phyloP scores from a whole-genome alignment of 768 basidiomycete species.

The Scleroderma bovista region DNA sequence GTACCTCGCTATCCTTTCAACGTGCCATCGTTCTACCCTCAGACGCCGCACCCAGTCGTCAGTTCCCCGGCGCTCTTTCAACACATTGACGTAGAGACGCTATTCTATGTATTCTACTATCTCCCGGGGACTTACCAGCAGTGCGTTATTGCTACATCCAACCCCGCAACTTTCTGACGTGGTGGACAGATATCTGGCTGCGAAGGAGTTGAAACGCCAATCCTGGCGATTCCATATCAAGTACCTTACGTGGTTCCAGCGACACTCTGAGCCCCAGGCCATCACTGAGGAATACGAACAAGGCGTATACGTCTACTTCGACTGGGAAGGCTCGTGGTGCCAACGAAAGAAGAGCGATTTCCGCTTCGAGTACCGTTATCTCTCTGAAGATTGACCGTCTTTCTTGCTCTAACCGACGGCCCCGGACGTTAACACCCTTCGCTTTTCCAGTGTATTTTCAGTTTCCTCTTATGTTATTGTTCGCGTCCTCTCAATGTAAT shows the following conservation, averaged over 20 bases:
- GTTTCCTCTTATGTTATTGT: slow-evolving; percentile 7
- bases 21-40: slow-evolving; percentile 94
- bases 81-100: slow-evolving; percentile 92
- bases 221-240: slow-evolving; percentile 99
- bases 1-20: slow-evolving; percentile 87
- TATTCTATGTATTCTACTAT: slow-evolving; percentile 99
- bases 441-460: slow-evolving; percentile 1
- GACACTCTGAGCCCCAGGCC: slow-evolving; percentile 94
- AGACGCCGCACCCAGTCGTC: slow-evolving; percentile 73
- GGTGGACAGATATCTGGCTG: slow-evolving; percentile 75
- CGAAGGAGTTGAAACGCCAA: slow-evolving; percentile 94
- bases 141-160: slow-evolving; percentile 34
- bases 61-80: slow-evolving; percentile 81
- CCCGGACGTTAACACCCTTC: background rate
- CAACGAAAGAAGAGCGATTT: slow-evolving; percentile 98
- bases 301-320: slow-evolving; percentile 98
- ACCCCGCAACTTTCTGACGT: slow-evolving; percentile 2
- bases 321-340: slow-evolving; percentile 99
- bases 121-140: slow-evolving; percentile 97
- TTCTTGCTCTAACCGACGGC: background rate
- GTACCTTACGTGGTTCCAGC: slow-evolving; percentile 99
- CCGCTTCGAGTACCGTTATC: slow-evolving; percentile 92
- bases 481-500: slow-evolving; percentile 19
- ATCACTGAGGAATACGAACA: slow-evolving; percentile 99
- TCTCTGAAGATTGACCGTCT: slow-evolving; percentile 72